Percentiles rank a stretch among this genome's conserved stretches.
These are phyloP conservation scores for Lantana camara DNA, from an alignment of 257 asterid species.

Conservation along the genomic window DNA sequence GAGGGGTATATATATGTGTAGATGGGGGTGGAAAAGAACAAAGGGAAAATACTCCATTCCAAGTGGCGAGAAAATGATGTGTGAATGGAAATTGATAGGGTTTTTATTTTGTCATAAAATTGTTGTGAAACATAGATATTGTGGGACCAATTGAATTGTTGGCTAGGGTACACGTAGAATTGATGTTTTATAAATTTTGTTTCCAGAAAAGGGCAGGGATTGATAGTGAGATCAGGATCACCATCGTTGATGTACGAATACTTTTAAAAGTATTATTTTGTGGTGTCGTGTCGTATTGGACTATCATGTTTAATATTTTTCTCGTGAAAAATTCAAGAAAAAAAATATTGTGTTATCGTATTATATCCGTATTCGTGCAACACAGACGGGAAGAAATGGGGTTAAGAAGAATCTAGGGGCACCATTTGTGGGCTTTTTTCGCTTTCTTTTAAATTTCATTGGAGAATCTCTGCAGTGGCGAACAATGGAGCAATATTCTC, in stretches of 20 bases:
- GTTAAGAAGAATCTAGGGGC: constrained; percentile 30
- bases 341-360: too few species aligned
- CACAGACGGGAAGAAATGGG: neutral
- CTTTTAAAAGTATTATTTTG: too few species aligned
- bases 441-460: neutral
- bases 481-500: constrained; percentile 15
- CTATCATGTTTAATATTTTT: too few species aligned
- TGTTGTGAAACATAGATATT: constrained; percentile 51
- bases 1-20: constrained; percentile 54
- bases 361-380: too few species aligned
- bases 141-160: constrained; percentile 48
- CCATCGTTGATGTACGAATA: too few species aligned
- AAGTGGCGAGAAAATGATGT: constrained; percentile 46
- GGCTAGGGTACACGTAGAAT: constrained; percentile 35
- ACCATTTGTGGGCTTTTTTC: constrained; percentile 14
- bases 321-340: too few species aligned
- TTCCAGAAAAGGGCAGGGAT: neutral
- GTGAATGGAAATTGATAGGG: constrained; percentile 41
- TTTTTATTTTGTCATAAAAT: constrained; percentile 22
- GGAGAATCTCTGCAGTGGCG: constrained; percentile 41
- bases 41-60: constrained; percentile 22
- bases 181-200: constrained; percentile 10
- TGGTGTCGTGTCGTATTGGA: too few species aligned
- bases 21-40: constrained; percentile 31
- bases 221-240: neutral